These are phyloP conservation scores for Sporisorium graminicola DNA, from an alignment of 1,284 basidiomycete genomes.

Conservation along the genomic window DNA sequence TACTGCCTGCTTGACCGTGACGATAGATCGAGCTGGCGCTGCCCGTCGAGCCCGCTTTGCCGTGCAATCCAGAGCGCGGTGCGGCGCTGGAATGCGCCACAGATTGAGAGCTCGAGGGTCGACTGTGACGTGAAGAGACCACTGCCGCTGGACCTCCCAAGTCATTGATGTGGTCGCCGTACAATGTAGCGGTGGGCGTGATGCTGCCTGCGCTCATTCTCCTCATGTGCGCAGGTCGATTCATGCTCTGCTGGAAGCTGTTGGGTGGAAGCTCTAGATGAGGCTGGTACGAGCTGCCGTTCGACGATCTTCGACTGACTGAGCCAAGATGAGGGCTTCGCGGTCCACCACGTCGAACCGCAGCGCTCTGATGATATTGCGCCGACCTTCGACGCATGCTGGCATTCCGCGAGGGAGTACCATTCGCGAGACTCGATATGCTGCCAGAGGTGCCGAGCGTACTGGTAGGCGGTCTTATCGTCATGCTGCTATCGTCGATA, in stretches of 20 bases:
- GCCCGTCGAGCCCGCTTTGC: constrained; percentile 53
- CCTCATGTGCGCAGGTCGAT: constrained; percentile 46
- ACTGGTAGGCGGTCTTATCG: constrained; percentile 22
- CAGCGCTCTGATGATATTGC: constrained; percentile 31
- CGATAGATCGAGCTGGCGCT: constrained; percentile 48
- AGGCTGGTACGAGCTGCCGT: constrained; percentile 44
- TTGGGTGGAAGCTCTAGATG: constrained; percentile 28
- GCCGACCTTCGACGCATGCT: constrained; percentile 37
- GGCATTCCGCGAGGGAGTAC: constrained; percentile 27
- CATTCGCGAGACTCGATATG: constrained; percentile 15
- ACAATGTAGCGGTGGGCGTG: constrained; percentile 58
- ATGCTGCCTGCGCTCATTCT: constrained; percentile 64
- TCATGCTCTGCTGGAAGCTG: constrained; percentile 41
- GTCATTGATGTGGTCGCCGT: constrained; percentile 41
- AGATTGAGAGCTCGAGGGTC: constrained; percentile 59
- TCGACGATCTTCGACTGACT: constrained; percentile 53
- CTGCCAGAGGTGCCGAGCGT: constrained; percentile 22
- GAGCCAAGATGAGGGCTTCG: constrained; percentile 47
- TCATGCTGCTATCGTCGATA: constrained; percentile 21
- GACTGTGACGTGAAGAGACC: constrained; percentile 36
- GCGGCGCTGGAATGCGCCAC: constrained; percentile 30
- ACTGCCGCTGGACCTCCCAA: constrained; percentile 15
- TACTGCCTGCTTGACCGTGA: constrained; percentile 32
- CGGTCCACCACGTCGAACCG: constrained; percentile 28
- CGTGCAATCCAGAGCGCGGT: constrained; percentile 45